Conservation (phyloP, 371 early-diverging fungal genomes). For the Gilbertella persicaria region DNA sequence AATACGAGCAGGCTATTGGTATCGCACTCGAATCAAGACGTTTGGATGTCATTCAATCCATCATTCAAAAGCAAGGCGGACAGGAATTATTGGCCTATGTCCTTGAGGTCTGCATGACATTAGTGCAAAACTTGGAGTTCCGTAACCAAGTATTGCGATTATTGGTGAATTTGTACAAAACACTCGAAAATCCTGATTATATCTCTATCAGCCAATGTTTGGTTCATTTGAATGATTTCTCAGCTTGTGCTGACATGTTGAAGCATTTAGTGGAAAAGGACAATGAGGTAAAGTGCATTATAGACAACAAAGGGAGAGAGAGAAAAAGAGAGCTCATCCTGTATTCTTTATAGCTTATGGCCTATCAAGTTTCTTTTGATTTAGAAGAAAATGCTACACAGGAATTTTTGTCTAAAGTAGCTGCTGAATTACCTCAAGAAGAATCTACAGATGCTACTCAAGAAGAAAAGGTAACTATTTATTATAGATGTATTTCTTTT, state of each 20-base stretch:
- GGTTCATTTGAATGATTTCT: conserved; percentile 83
- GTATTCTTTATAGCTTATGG: conserved; percentile 63
- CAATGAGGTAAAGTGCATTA: conserved; percentile 52
- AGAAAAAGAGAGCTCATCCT: neutral
- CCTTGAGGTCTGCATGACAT: conserved; percentile 76
- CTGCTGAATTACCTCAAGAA: conserved; percentile 62
- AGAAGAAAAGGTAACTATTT: conserved; percentile 48
- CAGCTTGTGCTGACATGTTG: conserved; percentile 74
- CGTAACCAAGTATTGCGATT: conserved; percentile 84
- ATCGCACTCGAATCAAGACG: conserved; percentile 93
- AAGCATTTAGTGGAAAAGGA: conserved; percentile 59
- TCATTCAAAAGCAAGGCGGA: conserved; percentile 73
- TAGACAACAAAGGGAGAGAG: neutral
- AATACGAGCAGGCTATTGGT: conserved; percentile 93
- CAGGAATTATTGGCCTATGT: conserved; percentile 80
- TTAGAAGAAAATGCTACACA: conserved; percentile 94
- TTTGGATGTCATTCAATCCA: conserved; percentile 85
- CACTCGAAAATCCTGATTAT: conserved; percentile 84
- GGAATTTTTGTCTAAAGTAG: conserved; percentile 83
- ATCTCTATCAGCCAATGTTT: conserved; percentile 90
- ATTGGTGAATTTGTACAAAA: conserved; percentile 80
- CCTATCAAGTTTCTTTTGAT: conserved; percentile 98
- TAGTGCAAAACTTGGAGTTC: conserved; percentile 81
- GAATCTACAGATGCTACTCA: conserved; percentile 25
- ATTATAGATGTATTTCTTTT: neutral